These are phyloP conservation scores for Colletotrichum chrysophilum DNA, from an alignment of 2,329 filamentous ascomycete genomes.

Conservation along the genomic window DNA sequence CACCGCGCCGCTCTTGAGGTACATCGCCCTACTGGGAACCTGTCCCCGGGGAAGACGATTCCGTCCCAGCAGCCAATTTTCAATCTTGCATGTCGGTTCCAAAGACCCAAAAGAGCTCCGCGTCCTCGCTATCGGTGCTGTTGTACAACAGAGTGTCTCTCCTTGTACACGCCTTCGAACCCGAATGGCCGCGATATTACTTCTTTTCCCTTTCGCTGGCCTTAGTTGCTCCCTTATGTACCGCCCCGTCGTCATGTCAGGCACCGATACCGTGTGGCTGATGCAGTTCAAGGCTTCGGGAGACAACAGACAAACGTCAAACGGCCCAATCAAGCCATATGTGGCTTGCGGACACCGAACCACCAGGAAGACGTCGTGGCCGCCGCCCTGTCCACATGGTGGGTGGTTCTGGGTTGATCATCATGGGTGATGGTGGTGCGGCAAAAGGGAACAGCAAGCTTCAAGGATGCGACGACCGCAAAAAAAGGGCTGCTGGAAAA, in stretches of 20 bases:
- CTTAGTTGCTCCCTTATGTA: background rate
- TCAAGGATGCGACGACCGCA: background rate
- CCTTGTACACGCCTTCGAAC: background rate
- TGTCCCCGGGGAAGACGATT: background rate
- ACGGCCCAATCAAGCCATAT: background rate
- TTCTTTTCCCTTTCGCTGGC: background rate
- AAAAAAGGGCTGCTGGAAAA: constrained; percentile 1
- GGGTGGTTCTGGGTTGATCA: background rate
- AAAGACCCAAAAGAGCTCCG: background rate
- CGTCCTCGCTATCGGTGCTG: background rate
- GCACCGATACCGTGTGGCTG: constrained; percentile 4
- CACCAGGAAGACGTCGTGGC: background rate
- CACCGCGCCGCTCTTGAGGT: background rate
- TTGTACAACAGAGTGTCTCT: background rate
- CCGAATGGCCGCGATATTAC: background rate
- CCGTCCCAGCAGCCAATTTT: background rate
- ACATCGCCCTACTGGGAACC: background rate
- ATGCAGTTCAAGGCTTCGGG: background rate
- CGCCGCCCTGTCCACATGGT: background rate
- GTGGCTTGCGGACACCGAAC: constrained; percentile 10
- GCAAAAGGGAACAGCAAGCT: background rate
- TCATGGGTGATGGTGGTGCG: constrained; percentile 5
- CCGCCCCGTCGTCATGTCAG: constrained; percentile 15
- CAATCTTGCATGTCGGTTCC: background rate
- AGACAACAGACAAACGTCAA: background rate